These are phyloP conservation scores for Porcisia hertigi DNA, from an alignment of 208 protist genomes.

Conservation along the genomic window DNA sequence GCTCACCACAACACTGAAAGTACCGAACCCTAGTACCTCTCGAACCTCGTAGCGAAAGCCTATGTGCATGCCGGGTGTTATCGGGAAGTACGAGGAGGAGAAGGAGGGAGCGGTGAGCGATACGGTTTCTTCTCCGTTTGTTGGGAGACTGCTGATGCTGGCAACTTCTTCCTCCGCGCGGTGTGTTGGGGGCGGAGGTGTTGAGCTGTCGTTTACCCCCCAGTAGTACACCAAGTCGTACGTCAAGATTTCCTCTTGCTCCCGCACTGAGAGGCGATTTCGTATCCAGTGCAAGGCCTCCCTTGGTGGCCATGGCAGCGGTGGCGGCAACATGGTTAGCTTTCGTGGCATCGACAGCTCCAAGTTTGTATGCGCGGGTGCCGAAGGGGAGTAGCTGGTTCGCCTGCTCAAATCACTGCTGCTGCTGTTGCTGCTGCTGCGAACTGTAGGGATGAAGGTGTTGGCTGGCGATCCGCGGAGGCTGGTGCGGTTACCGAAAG, in stretches of 20 bases:
- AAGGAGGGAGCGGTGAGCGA: background rate
- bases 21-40: conserved; percentile 75
- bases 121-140: background rate
- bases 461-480: background rate
- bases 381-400: background rate
- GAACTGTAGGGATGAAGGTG: background rate
- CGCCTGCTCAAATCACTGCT: conserved; percentile 2
- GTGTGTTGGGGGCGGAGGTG: background rate
- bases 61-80: conserved; percentile 92
- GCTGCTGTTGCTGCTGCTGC: conserved; percentile 3
- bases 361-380: background rate
- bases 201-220: conserved; percentile 12
- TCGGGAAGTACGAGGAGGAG: conserved; percentile 78
- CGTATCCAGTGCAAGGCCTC: conserved; percentile 44
- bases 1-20: conserved; percentile 79
- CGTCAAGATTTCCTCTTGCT: conserved; percentile 75
- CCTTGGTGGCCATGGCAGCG: conserved; percentile 43
- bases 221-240: conserved; percentile 85
- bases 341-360: background rate
- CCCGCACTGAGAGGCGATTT: conserved; percentile 64
- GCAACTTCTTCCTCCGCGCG: background rate
- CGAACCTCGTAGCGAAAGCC: conserved; percentile 85
- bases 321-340: conserved; percentile 12
- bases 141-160: background rate
- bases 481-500: background rate